Percentiles rank a stretch among this genome's conserved stretches.
phyloP scores from a whole-genome alignment of 2,329 filamentous ascomycete genomes.

The Sporothrix sp. region DNA sequence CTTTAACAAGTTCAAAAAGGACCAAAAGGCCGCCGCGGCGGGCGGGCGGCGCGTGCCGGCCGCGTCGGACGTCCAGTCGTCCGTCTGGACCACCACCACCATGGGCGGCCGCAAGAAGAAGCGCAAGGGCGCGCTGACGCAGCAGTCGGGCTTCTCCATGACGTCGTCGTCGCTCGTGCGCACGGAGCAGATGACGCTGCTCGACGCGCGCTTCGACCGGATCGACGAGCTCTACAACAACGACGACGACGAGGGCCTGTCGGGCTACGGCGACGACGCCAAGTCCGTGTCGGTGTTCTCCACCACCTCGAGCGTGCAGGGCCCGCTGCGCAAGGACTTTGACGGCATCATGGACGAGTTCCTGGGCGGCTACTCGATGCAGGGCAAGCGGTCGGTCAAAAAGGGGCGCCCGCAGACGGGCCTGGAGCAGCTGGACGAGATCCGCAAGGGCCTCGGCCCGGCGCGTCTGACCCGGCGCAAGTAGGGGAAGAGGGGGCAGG shows the following conservation, averaged over 20 bases:
- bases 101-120: constrained; percentile 82
- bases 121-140: constrained; percentile 86
- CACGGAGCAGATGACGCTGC: constrained; percentile 73
- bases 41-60: constrained; percentile 31
- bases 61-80: constrained; percentile 57
- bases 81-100: constrained; percentile 64
- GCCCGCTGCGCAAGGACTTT: constrained; percentile 67
- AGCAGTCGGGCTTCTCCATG: constrained; percentile 86
- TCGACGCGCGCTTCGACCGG: constrained; percentile 87
- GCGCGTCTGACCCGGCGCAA: constrained; percentile 43
- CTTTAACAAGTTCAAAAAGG: constrained; percentile 90
- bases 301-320: constrained; percentile 55
- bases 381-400: constrained; percentile 65
- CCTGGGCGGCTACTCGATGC: constrained; percentile 61
- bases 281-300: constrained; percentile 52
- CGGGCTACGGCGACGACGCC: constrained; percentile 30
- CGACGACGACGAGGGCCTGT: constrained; percentile 27
- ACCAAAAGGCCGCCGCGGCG: constrained; percentile 28
- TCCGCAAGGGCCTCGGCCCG: constrained; percentile 69
- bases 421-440: constrained; percentile 82
- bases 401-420: constrained; percentile 74
- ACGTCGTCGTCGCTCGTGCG: constrained; percentile 93
- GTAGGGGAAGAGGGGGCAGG: not conserved
- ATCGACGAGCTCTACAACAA: constrained; percentile 67
- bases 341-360: constrained; percentile 91